Conservation (phyloP, 208 protist species). For the Leishmania lainsoni region DNA sequence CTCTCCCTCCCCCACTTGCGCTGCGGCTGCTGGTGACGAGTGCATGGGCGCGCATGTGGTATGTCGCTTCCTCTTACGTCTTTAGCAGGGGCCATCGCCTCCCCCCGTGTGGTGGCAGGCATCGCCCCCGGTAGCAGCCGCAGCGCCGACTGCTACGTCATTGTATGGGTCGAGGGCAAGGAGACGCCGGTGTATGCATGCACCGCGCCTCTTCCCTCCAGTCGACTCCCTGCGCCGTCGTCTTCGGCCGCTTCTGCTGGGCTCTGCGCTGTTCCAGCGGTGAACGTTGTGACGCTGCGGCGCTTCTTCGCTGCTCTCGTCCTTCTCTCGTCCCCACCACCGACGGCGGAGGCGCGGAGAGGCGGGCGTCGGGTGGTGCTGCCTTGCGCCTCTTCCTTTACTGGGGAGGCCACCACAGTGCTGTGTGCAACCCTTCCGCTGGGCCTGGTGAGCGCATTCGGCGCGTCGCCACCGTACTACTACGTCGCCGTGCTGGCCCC, state of each 20-base stretch:
- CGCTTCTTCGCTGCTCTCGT: slow-evolving; percentile 17
- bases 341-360: not conserved
- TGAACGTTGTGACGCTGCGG: slow-evolving; percentile 10
- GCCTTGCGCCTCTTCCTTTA: slow-evolving; percentile 6
- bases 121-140: not conserved
- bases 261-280: not conserved
- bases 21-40: not conserved
- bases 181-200: slow-evolving; percentile 16
- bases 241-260: not conserved
- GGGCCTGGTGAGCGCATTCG: slow-evolving; percentile 1
- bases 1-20: not conserved
- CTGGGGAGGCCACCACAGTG: not conserved
- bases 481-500: slow-evolving; percentile 1
- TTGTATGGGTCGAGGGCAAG: slow-evolving; percentile 17
- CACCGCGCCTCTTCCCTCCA: not conserved
- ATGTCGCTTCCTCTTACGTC: not conserved
- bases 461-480: slow-evolving; percentile 2
- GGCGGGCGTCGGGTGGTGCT: not conserved
- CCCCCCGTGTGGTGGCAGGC: not conserved
- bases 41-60: not conserved
- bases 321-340: slow-evolving; percentile 1
- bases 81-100: not conserved
- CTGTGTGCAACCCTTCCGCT: not conserved
- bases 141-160: slow-evolving; percentile 6
- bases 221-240: not conserved